Evolutionary conservation across 345 rosid species (phyloP).

Genomic region (Punica granatum): DNA sequence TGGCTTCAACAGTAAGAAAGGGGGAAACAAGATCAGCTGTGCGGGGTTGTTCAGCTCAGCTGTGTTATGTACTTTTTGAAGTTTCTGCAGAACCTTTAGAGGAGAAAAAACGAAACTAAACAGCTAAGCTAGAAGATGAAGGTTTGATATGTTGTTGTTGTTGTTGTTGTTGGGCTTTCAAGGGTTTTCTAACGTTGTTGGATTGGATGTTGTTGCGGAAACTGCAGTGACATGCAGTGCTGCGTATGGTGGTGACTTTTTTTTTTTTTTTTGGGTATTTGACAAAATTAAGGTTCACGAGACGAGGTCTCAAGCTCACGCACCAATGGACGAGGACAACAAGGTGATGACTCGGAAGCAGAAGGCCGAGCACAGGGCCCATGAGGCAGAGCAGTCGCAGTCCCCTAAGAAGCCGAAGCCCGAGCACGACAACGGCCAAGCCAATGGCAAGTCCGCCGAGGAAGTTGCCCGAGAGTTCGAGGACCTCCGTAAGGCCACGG

Average conservation of each 20-base stretch:
- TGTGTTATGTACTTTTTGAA: neutral
- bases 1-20: neutral
- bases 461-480: conserved; percentile 32
- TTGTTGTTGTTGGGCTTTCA: neutral
- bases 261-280: neutral
- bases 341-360: conserved; percentile 71
- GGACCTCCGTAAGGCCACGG: conserved; percentile 42
- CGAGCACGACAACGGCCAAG: conserved; percentile 24
- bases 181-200: neutral
- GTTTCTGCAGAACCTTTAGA: neutral
- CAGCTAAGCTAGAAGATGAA: conserved; percentile 3
- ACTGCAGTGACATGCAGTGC: too few relatives aligned
- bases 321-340: conserved; percentile 35
- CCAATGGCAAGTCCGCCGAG: conserved; percentile 21
- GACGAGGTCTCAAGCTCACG: conserved; percentile 56
- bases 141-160: neutral
- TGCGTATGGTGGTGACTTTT: neutral
- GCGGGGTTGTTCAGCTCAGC: too few relatives aligned
- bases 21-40: too few relatives aligned
- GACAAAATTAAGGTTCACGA: conserved; percentile 50
- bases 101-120: too few relatives aligned
- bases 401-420: conserved; percentile 55
- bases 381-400: conserved; percentile 48
- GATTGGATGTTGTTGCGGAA: too few relatives aligned
- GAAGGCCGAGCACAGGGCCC: conserved; percentile 60